Evolutionary conservation across 345 rosid species (phyloP).

Genomic region (Gossypium australe): DNA sequence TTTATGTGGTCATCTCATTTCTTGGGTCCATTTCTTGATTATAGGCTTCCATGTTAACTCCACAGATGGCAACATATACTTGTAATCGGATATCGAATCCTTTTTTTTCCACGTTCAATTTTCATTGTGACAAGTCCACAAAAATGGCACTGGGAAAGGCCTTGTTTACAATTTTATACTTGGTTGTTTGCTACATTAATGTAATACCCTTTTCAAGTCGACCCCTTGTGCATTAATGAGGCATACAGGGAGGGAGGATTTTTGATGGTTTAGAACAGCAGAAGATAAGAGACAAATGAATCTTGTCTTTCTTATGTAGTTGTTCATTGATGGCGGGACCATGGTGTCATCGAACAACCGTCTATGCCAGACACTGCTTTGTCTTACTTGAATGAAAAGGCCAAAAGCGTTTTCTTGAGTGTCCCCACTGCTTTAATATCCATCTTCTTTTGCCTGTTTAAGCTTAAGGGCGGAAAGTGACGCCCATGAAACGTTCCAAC

Average conservation of each 20-base stretch:
- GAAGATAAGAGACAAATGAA: neutral
- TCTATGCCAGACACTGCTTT: slow-evolving; percentile 74
- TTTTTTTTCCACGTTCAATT: neutral
- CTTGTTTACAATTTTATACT: too few species aligned
- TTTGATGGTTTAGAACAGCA: neutral
- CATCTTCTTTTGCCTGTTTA: too few species aligned
- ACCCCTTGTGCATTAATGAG: neutral
- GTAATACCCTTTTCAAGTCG: neutral
- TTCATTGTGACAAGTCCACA: too few species aligned
- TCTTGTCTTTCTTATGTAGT: slow-evolving; percentile 31
- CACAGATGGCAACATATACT: neutral
- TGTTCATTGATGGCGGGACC: slow-evolving; percentile 89
- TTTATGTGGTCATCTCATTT: neutral
- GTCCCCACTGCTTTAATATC: too few species aligned
- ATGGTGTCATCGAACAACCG: slow-evolving; percentile 74
- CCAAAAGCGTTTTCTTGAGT: slow-evolving; percentile 39
- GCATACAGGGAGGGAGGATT: neutral
- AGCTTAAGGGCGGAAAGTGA: too few species aligned
- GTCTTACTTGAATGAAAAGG: slow-evolving; percentile 64
- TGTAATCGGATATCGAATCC: neutral
- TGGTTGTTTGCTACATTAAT: neutral
- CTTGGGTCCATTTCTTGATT: neutral
- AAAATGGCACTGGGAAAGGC: neutral
- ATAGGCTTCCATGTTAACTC: neutral
- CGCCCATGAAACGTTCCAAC: too few species aligned